A percentile compares a stretch with the other conserved stretches of the same genome.
phyloP scores from a whole-genome alignment of 768 basidiomycete genomes.

The Cyclocybe cylindracea region DNA sequence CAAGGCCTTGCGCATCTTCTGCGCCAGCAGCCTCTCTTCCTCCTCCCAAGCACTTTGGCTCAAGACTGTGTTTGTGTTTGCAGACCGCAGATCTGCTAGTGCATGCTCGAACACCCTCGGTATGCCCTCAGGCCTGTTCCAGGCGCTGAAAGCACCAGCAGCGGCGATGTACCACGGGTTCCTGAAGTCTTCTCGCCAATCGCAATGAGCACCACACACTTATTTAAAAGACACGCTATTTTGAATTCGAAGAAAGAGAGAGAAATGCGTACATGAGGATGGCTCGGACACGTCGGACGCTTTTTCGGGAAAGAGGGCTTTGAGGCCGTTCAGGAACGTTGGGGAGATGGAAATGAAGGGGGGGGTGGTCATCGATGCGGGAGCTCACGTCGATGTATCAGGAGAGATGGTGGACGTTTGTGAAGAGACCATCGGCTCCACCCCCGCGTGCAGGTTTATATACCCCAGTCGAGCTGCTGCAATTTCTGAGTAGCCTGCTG shows the following conservation, averaged over 20 bases:
- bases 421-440: no score
- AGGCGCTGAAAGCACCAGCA: conserved; percentile 56
- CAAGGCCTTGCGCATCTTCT: conserved; percentile 58
- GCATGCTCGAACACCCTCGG: conserved; percentile 55
- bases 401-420: no score
- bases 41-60: conserved; percentile 2
- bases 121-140: conserved; percentile 60
- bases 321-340: conserved; percentile 42
- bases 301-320: conserved; percentile 42
- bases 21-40: conserved; percentile 43
- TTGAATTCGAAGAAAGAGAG: background rate
- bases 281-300: conserved; percentile 13
- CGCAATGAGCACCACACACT: no score
- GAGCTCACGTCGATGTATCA: no score
- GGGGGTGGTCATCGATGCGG: no score
- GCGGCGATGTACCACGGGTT: conserved; percentile 66
- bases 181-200: conserved; percentile 7
- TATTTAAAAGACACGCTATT: no score
- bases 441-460: no score
- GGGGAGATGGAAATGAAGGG: no score
- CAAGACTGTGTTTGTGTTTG: conserved; percentile 7
- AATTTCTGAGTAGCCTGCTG: no score
- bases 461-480: no score
- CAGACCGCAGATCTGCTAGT: conserved; percentile 40
- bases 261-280: background rate